Percentiles rank a stretch among this genome's conserved stretches.
Conservation (phyloP, 176 grass and related monocot species). For the Carex kokanica region DNA sequence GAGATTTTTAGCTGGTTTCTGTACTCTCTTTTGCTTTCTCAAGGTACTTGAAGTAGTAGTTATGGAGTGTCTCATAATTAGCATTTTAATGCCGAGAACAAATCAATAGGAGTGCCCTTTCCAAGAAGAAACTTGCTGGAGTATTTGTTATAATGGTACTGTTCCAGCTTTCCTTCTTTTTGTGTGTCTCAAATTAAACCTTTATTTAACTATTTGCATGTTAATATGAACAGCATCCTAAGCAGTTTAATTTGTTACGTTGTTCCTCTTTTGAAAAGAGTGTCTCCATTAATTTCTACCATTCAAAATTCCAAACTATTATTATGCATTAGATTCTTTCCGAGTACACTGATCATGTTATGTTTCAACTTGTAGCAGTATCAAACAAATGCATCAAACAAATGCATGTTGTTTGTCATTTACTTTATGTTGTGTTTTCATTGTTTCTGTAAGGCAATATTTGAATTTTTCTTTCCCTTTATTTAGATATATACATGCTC, state of each 20-base stretch:
- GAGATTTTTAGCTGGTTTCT: conserved; percentile 3
- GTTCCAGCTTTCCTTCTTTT: not conserved
- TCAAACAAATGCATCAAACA: no score
- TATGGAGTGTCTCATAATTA: conserved; percentile 20
- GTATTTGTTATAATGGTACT: conserved; percentile 10
- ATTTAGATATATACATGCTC: not conserved
- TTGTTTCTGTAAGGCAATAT: not conserved
- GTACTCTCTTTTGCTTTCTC: not conserved
- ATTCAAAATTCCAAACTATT: not conserved
- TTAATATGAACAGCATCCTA: not conserved
- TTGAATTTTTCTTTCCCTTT: not conserved
- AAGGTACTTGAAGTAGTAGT: not conserved
- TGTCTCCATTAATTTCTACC: not conserved
- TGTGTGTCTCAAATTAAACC: not conserved
- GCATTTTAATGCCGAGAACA: not conserved
- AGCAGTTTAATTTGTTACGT: not conserved
- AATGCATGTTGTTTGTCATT: not conserved
- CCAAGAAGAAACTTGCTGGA: not conserved
- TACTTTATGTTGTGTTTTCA: not conserved
- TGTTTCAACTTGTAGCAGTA: not conserved
- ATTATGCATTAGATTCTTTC: not conserved
- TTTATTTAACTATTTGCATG: not conserved
- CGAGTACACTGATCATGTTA: not conserved
- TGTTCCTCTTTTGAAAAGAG: not conserved
- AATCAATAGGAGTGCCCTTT: not conserved